Evolutionary conservation across 116 monocot species (phyloP).

Genomic region (Zostera marina): DNA sequence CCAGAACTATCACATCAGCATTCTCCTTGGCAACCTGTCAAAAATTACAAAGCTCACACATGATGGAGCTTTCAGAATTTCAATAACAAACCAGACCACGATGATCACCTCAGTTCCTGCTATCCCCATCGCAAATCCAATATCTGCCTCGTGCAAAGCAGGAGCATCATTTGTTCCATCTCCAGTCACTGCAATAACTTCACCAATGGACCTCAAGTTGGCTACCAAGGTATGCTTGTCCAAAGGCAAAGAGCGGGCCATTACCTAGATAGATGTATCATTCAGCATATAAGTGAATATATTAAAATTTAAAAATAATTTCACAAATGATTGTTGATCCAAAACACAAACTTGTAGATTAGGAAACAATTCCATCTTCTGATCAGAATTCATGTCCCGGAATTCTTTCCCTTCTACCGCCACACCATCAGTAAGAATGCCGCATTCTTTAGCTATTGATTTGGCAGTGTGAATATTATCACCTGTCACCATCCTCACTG

Average conservation of each 20-base stretch:
- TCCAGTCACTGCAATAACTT: slow-evolving; percentile 78
- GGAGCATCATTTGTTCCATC: slow-evolving; percentile 91
- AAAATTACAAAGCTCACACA: no score
- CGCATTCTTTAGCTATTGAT: slow-evolving; percentile 75
- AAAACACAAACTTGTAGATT: slow-evolving; percentile 40
- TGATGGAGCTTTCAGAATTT: not conserved
- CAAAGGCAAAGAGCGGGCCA: slow-evolving; percentile 69
- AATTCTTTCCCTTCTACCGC: slow-evolving; percentile 69
- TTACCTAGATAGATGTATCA: slow-evolving; percentile 21
- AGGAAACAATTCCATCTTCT: slow-evolving; percentile 47
- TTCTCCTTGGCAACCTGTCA: slow-evolving; percentile 90
- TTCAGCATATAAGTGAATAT: not conserved
- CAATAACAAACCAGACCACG: not conserved
- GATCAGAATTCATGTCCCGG: slow-evolving; percentile 25
- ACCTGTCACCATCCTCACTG: slow-evolving; percentile 74
- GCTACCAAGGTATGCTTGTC: slow-evolving; percentile 58
- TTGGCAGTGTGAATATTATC: slow-evolving; percentile 74
- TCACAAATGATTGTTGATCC: not conserved
- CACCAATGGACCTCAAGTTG: slow-evolving; percentile 33
- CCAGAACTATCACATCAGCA: slow-evolving; percentile 88
- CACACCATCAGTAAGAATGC: slow-evolving; percentile 61
- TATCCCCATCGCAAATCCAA: slow-evolving; percentile 81
- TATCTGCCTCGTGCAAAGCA: slow-evolving; percentile 69
- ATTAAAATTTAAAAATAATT: not conserved
- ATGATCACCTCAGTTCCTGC: slow-evolving; percentile 59